Evolutionary conservation across 192 early-diverging fungal species (phyloP).

Genomic region (Mortierella hygrophila): DNA sequence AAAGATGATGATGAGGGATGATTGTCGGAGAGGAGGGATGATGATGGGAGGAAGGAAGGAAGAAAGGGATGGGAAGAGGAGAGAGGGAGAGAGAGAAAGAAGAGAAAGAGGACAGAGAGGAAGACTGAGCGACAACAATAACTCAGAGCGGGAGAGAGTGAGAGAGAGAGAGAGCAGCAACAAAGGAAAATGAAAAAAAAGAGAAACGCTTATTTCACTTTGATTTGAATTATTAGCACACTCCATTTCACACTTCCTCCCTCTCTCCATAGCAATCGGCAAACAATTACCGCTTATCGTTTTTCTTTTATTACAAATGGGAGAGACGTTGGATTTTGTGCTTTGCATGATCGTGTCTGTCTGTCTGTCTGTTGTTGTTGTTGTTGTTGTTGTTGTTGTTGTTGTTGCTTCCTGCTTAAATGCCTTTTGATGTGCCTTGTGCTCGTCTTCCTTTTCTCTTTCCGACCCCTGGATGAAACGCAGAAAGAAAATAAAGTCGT

Average conservation of each 20-base stretch:
- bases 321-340: not conserved
- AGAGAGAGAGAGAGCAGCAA: not conserved
- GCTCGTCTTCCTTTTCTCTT: not conserved
- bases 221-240: not conserved
- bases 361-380: not conserved
- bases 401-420: not conserved
- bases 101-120: too few species aligned
- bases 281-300: not conserved
- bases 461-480: not conserved
- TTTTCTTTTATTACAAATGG: not conserved
- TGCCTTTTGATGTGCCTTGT: too few species aligned
- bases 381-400: not conserved
- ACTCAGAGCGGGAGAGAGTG: not conserved
- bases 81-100: not conserved
- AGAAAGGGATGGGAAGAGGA: not conserved
- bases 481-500: not conserved
- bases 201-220: not conserved
- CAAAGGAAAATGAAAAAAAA: slow-evolving; percentile 11
- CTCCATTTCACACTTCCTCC: too few species aligned
- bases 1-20: not conserved
- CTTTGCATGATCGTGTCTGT: not conserved
- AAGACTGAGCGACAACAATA: too few species aligned
- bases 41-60: not conserved
- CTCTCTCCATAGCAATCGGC: not conserved
- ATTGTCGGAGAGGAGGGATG: not conserved